phyloP scores from a whole-genome alignment of 2,329 filamentous ascomycete genomes.

The Atkinsonella hypoxylon region DNA sequence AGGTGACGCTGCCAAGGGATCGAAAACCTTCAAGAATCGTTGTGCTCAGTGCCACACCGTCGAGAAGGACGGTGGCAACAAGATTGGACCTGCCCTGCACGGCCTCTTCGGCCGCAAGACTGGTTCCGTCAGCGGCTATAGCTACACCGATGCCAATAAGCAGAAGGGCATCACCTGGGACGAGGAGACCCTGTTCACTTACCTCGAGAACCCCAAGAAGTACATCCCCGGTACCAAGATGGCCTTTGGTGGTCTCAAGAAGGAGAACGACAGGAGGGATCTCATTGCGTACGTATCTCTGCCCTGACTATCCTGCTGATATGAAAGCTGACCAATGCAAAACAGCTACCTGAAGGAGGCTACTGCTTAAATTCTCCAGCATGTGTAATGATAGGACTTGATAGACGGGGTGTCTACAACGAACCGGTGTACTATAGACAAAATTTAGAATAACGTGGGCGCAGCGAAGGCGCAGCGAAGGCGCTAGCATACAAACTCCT shows the following conservation, averaged over 20 bases:
- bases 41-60: constrained; percentile 98
- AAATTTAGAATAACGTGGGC: constrained; percentile 18
- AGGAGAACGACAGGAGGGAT: constrained; percentile 98
- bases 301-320: too few relatives aligned
- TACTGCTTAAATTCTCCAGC: constrained; percentile 45
- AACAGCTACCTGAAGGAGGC: constrained; percentile 54
- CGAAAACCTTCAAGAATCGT: constrained; percentile 97
- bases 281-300: constrained; percentile 71
- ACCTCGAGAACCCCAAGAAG: constrained; percentile 99
- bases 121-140: constrained; percentile 80
- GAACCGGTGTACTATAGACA: constrained; percentile 28
- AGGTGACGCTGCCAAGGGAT: constrained; percentile 95
- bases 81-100: constrained; percentile 94
- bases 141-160: constrained; percentile 99
- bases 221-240: constrained; percentile 99
- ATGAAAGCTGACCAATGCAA: constrained; percentile 14
- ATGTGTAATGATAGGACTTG: constrained; percentile 23
- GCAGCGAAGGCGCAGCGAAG: constrained; percentile 8
- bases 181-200: constrained; percentile 78
- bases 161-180: constrained; percentile 84
- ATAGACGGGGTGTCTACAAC: constrained; percentile 21
- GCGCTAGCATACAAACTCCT: constrained; percentile 23
- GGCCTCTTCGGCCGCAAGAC: constrained; percentile 96
- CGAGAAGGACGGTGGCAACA: constrained; percentile 83
- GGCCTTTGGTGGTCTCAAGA: constrained; percentile 99